phyloP scores from a whole-genome alignment of 163 green algal genomes.

The Scenedesmus sp. region DNA sequence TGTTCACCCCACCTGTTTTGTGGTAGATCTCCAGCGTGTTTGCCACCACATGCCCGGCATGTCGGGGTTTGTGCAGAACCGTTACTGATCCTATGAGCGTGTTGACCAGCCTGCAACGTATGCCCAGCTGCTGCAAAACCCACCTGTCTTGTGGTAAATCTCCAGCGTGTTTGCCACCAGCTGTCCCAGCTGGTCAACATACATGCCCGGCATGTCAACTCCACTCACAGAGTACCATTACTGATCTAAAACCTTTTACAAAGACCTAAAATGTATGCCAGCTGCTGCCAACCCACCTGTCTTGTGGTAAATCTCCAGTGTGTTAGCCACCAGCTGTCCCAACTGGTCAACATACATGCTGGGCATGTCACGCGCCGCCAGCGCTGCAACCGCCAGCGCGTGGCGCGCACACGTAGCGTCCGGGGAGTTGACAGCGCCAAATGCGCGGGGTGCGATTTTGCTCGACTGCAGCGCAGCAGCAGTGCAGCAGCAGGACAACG shows the following conservation, averaged over 20 bases:
- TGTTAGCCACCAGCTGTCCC: conserved; percentile 57
- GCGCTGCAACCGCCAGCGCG: conserved; percentile 76
- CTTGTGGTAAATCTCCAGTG: conserved; percentile 46
- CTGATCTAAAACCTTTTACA: too few relatives aligned
- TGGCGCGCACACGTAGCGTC: conserved; percentile 81
- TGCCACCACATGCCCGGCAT: conserved; percentile 52
- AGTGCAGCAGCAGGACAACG: conserved; percentile 20
- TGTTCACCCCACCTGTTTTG: background rate
- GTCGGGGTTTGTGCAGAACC: background rate
- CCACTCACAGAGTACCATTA: too few relatives aligned
- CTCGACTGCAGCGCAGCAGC: conserved; percentile 11
- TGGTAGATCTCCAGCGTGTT: conserved; percentile 52
- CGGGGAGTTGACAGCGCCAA: conserved; percentile 58
- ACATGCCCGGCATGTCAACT: conserved; percentile 26
- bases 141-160: conserved; percentile 48
- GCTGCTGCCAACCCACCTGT: conserved; percentile 28
- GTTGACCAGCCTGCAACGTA: too few relatives aligned
- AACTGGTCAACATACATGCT: conserved; percentile 51
- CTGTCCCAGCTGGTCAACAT: conserved; percentile 51
- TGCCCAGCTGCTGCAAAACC: background rate
- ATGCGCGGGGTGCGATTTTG: conserved; percentile 52
- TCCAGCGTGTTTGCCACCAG: conserved; percentile 59
- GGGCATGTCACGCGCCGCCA: conserved; percentile 63
- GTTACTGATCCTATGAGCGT: too few relatives aligned
- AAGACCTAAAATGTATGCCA: too few relatives aligned